These are phyloP conservation scores for Kondoa malvinella DNA, from an alignment of 768 basidiomycete species.

Conservation along the genomic window DNA sequence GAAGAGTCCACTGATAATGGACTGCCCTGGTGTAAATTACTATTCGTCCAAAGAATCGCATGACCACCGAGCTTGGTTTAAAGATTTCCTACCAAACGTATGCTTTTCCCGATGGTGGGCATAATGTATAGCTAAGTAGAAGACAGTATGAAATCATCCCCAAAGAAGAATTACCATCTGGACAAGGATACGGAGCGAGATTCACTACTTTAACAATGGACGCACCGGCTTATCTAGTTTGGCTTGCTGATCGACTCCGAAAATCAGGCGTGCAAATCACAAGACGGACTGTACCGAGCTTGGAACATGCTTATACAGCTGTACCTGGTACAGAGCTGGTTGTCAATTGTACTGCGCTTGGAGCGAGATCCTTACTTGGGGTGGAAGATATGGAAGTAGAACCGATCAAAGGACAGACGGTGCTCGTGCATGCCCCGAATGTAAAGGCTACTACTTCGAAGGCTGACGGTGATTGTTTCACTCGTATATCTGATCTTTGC, in stretches of 20 bases:
- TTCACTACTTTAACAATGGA: slow-evolving; percentile 16
- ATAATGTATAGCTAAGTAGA: not conserved
- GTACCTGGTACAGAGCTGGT: slow-evolving; percentile 7
- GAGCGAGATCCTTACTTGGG: slow-evolving; percentile 12
- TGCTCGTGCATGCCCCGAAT: slow-evolving; percentile 12
- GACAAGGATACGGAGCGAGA: not conserved
- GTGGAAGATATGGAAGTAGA: slow-evolving; percentile 7
- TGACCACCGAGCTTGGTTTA: slow-evolving; percentile 12
- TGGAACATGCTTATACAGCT: slow-evolving; percentile 10
- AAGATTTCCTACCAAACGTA: slow-evolving; percentile 10
- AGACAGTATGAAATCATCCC: not conserved
- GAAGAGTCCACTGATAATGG: not conserved
- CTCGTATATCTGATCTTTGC: not conserved
- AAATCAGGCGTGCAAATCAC: slow-evolving; percentile 1
- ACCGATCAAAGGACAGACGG: slow-evolving; percentile 18
- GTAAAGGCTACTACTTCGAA: not conserved
- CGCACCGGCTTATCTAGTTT: slow-evolving; percentile 10
- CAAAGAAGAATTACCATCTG: not conserved
- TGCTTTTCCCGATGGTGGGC: not conserved
- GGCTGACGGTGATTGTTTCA: not conserved
- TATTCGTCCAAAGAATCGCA: not conserved
- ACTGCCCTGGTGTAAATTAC: not conserved
- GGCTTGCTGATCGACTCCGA: slow-evolving; percentile 4
- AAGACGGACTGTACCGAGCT: not conserved
- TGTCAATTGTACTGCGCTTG: slow-evolving; percentile 15